Base-by-base conservation (phyloP, 345 rosid genomes). In the Linum trigynum region DNA sequence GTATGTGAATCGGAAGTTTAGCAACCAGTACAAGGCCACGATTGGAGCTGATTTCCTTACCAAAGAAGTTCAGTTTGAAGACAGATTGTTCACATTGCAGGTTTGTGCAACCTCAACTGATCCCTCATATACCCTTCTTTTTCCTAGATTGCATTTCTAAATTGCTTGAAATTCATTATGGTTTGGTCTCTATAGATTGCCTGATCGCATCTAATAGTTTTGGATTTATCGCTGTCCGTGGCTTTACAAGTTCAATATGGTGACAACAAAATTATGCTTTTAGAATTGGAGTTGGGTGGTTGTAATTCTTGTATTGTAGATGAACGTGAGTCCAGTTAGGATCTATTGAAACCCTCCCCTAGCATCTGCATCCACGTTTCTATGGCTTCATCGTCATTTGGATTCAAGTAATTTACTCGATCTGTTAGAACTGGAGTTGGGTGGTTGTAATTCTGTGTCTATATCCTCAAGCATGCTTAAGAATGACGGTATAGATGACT, bases 11-110 rank as follows among this genome's bases (percentile, higher is more conserved):
- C 84, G 87, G 1, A 92, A 86, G 72, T 92, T 92, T 63, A 90
- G 90, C 63, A 92, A 87, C 76, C 97, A 92, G 74, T 92, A 92
- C 71, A 92, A 90, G 77, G 97, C 98, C 0, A 89, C 98, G 11
- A 92, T 92, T 40, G 98, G 97, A 69, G 97, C 92, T 2, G 98
- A 92, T 82, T 92, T 92, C 77, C 79, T 92, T 74, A 87, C 95
- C 5, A 89, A 89, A 77, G 98, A 92, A 82, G 88, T 92, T 67
- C 85, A 86, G 40, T 83, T 86, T 63, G 97, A 89, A 77, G 98
- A 92, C 73, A 86, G 91, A 66, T 70, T 85, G 70, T 90, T 92
- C 79, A 92, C 96, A 56, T 83, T 90, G 82, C 97, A 90, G 96
- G 98, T 91, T 56, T 11, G n/a, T 11, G n/a, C 57, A 56, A 11